Conservation (phyloP, 2,329 filamentous ascomycete genomes). For the Leptographium galeiforme region DNA sequence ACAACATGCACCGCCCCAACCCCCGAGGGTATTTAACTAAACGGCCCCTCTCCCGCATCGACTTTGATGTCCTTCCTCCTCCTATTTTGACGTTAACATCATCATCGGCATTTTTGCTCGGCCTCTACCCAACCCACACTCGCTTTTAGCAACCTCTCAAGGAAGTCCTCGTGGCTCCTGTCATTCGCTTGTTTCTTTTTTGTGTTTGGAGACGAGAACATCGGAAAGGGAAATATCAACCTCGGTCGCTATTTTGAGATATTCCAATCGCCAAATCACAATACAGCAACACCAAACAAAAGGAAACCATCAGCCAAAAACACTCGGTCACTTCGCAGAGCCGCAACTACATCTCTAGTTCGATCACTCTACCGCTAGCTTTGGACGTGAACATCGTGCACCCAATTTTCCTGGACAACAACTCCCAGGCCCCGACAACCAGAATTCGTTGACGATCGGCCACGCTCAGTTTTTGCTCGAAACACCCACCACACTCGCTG, state of each 20-base stretch:
- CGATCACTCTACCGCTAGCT: no score
- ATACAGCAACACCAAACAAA: background rate
- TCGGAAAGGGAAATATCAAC: background rate
- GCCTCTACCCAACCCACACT: constrained; percentile 28
- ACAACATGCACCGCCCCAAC: background rate
- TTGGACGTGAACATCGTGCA: no score
- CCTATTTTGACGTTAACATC: constrained; percentile 1
- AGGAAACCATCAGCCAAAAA: background rate
- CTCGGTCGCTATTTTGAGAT: background rate
- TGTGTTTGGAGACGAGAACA: constrained; percentile 17
- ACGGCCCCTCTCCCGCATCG: background rate
- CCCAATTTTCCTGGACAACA: no score
- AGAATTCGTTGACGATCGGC: no score
- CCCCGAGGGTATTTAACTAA: background rate
- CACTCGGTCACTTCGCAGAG: background rate
- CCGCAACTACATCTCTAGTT: background rate
- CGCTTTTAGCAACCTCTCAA: constrained; percentile 33
- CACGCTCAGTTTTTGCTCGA: background rate
- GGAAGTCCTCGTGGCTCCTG: constrained; percentile 66
- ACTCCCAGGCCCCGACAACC: no score
- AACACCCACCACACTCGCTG: background rate
- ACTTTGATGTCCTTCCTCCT: constrained; percentile 10
- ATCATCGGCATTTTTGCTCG: constrained; percentile 23
- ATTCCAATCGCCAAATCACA: background rate
- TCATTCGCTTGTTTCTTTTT: constrained; percentile 54